Evolutionary conservation across 805 yeast genomes (phyloP).

Genomic region (Barnettozyma vustinii): DNA sequence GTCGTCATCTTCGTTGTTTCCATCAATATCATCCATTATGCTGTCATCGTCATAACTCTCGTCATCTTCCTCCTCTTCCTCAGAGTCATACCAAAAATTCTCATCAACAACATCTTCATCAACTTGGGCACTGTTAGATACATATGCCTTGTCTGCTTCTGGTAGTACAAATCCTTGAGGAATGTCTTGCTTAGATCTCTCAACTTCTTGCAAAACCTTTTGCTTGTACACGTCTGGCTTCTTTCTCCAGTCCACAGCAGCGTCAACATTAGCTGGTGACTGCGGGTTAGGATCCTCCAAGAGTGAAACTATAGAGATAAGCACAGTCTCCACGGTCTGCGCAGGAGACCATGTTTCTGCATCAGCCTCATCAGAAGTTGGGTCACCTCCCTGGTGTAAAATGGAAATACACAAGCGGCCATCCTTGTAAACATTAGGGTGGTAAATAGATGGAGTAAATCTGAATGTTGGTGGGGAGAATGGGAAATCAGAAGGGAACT

Average conservation of each 20-base stretch:
- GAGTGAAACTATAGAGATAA: conserved; percentile 84
- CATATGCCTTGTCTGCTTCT: conserved; percentile 53
- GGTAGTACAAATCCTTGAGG: conserved; percentile 87
- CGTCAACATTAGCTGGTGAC: conserved; percentile 96
- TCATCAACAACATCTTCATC: conserved; percentile 63
- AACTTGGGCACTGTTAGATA: conserved; percentile 31
- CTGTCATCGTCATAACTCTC: conserved; percentile 56
- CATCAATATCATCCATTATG: conserved; percentile 45
- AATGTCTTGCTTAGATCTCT: conserved; percentile 75
- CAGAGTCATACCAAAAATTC: conserved; percentile 81
- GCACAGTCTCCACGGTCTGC: conserved; percentile 86
- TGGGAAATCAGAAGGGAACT: conserved; percentile 88
- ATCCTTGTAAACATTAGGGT: conserved; percentile 92
- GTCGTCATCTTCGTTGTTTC: conserved; percentile 51
- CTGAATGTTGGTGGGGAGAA: conserved; percentile 89
- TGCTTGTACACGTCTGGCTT: conserved; percentile 70
- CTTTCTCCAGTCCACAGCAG: conserved; percentile 85
- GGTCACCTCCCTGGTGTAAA: conserved; percentile 87
- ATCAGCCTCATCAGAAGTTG: conserved; percentile 85
- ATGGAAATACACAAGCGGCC: conserved; percentile 92
- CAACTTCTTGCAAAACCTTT: conserved; percentile 76
- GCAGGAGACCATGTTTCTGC: conserved; percentile 93
- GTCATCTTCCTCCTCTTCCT: conserved; percentile 26
- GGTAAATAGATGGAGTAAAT: conserved; percentile 89
- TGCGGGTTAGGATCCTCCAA: conserved; percentile 90